Evolutionary conservation across 1,284 basidiomycete genomes (phyloP).

Genomic region (Rhodotorula sp.): DNA sequence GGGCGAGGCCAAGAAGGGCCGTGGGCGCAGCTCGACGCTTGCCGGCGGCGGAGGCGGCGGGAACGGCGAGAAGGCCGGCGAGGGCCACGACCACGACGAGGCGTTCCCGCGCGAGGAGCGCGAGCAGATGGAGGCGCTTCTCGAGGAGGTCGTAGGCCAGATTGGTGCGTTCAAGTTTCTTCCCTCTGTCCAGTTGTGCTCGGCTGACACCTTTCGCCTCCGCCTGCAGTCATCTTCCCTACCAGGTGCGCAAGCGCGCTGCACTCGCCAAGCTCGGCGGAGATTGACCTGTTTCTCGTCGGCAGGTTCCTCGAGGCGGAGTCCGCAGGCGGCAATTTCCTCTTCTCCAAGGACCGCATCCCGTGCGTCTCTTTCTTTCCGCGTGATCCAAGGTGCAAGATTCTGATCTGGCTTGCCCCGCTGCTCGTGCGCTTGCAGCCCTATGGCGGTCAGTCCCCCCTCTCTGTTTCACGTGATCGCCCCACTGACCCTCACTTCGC

Average conservation of each 20-base stretch:
- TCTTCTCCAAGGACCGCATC: slow-evolving; percentile 50
- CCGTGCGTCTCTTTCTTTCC: slow-evolving; percentile 14
- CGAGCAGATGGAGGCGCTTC: slow-evolving; percentile 80
- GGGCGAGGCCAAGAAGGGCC: slow-evolving; percentile 23
- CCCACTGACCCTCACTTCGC: background rate
- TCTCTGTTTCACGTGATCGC: no score
- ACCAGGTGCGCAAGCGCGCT: slow-evolving; percentile 21
- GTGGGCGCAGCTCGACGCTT: slow-evolving; percentile 21
- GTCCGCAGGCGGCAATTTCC: slow-evolving; percentile 57
- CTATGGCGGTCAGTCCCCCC: slow-evolving; percentile 13
- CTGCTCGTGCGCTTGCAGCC: slow-evolving; percentile 1
- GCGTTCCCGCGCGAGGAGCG: slow-evolving; percentile 65
- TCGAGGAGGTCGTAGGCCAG: slow-evolving; percentile 76
- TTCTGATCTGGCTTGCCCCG: background rate
- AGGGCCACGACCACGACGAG: slow-evolving; percentile 49
- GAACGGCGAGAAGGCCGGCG: background rate
- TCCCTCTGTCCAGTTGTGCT: background rate
- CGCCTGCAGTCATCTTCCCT: slow-evolving; percentile 55
- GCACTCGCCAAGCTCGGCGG: background rate
- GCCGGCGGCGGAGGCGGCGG: slow-evolving; percentile 2
- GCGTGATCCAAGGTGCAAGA: rapidly evolving
- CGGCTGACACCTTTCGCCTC: background rate
- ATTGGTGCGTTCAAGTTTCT: slow-evolving; percentile 62
- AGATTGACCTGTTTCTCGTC: background rate
- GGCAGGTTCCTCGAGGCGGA: slow-evolving; percentile 45